Base-by-base conservation (phyloP, 768 basidiomycete species). In the Lactifluus pinguis region DNA sequence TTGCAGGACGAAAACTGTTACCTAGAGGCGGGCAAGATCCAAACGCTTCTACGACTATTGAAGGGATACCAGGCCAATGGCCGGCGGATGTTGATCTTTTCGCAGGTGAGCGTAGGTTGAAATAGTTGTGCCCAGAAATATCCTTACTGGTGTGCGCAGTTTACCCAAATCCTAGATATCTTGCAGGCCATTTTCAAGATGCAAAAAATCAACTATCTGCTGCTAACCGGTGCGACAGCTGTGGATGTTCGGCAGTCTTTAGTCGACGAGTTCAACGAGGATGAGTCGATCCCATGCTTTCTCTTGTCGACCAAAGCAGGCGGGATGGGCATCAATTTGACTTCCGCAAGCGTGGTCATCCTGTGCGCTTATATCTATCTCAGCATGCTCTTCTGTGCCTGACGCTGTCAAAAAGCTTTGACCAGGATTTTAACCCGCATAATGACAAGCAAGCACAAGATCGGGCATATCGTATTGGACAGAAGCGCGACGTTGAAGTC, bases 401-500 rank as follows among this genome's bases (percentile, higher is more conserved):
- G 71, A 60, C 32, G 14, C 45, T 29, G 8, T 17, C 10, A 8
- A 47, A 32, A 60, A 89, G 87, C 83, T 97, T 94, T 70, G 95
- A 99, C 70, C 94, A 95, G 70, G 95, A 98, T 71, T 99, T 98
- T 75, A 98, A 98, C 71, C 91, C 91, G 4, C 91, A 93, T 74
- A 99, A 99, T 71, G 97, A 98, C 73, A 84, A 89, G 62, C 97
- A 99, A 75, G 97, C 97, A 0, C 93, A 95, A 61, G 97, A 99
- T 72, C 85, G 97, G 38, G 94, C 94, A 29, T 98, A 98, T 73
- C 88, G 97, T 30, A 97, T 99, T 65, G 95, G 93, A 25, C 94
- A 97, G 72, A 92, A 90, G 70, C 84, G 86, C 53, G 86, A 95
- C 65, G 95, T 98, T 10, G 92, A 95, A 36, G 92, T 98, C 7